These are phyloP conservation scores for Eutypella sp. DNA, from an alignment of 2,329 filamentous ascomycete species.

Conservation along the genomic window DNA sequence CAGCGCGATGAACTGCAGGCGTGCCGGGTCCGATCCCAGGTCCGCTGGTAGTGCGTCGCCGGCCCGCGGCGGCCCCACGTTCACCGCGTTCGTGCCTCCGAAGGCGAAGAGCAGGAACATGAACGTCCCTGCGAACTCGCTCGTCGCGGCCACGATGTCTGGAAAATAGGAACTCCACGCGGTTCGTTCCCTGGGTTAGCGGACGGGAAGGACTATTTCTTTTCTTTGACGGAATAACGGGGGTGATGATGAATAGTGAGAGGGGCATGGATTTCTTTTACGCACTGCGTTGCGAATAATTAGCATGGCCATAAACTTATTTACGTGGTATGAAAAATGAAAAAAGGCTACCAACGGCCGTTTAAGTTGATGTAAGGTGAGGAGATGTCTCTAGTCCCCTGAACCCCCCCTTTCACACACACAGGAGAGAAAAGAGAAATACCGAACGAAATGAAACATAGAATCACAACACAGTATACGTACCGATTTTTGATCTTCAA, in stretches of 20 bases:
- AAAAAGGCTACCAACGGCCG: no score
- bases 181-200: not conserved
- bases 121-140: conserved; percentile 29
- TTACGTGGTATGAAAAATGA: no score
- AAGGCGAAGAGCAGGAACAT: conserved; percentile 30
- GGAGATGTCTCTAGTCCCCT: no score
- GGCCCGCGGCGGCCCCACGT: conserved; percentile 13
- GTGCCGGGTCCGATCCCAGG: conserved; percentile 15
- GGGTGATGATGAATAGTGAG: not conserved
- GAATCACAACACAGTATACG: not conserved
- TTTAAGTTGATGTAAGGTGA: no score
- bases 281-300: no score
- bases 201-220: no score
- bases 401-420: no score
- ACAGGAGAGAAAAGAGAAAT: no score
- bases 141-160: conserved; percentile 21
- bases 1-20: conserved; percentile 30
- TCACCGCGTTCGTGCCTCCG: conserved; percentile 27
- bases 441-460: not conserved
- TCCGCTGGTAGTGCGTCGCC: conserved; percentile 6
- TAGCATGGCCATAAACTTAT: no score
- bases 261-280: not conserved
- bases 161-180: not conserved
- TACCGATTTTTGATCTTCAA: not conserved
- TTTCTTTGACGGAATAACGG: not conserved